These are phyloP conservation scores for Pyrus pyrifolia DNA, from an alignment of 306 rosid genomes.

Conservation along the genomic window DNA sequence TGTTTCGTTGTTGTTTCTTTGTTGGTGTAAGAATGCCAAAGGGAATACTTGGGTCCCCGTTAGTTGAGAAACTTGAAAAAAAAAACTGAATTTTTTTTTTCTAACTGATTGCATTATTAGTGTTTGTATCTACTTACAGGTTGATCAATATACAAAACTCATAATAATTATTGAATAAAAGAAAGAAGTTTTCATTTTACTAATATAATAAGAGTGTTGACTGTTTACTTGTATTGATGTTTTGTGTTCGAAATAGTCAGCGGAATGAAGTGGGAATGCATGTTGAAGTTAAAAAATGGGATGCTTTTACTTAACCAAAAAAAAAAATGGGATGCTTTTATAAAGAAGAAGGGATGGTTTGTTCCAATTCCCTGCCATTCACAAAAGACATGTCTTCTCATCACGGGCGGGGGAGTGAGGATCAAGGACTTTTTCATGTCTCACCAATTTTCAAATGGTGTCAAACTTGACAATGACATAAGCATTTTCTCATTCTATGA, in stretches of 20 bases:
- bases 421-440: not conserved
- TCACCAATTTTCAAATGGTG: not conserved
- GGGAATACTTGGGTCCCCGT: conserved; percentile 29
- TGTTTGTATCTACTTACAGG: not conserved
- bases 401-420: conserved; percentile 16
- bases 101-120: too few relatives aligned
- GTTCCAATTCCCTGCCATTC: not conserved
- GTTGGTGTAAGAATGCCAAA: conserved; percentile 25
- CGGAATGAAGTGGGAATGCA: not conserved
- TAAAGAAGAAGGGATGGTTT: not conserved
- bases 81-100: too few relatives aligned
- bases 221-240: too few relatives aligned
- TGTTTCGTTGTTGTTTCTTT: conserved; percentile 25
- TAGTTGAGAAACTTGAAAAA: conserved; percentile 15
- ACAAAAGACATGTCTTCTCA: not conserved
- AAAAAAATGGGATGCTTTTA: too few relatives aligned
- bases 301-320: too few relatives aligned
- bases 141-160: not conserved
- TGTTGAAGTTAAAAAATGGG: too few relatives aligned
- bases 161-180: too few relatives aligned
- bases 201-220: too few relatives aligned
- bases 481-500: not conserved
- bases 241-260: too few relatives aligned
- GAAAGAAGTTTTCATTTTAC: not conserved
- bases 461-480: too few relatives aligned